phyloP scores from a whole-genome alignment of 192 early-diverging fungal species.

The Dimargaris cristalligena region DNA sequence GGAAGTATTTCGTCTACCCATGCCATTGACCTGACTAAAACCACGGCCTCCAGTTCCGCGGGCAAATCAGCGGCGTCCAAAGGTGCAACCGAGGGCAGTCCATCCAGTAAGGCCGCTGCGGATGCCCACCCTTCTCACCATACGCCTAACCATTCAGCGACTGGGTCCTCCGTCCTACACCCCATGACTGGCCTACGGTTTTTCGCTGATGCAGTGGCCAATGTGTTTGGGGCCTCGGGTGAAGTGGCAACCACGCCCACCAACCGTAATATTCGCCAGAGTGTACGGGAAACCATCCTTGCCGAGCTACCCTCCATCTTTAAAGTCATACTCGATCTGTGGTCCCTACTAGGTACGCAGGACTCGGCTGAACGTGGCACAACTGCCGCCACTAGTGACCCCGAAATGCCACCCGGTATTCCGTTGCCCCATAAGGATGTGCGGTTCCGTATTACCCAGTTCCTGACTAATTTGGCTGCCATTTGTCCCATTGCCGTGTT shows the following conservation, averaged over 20 bases:
- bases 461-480: not conserved
- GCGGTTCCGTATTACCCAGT: not conserved
- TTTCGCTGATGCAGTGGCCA: conserved; percentile 1
- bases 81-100: too few relatives aligned
- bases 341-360: too few relatives aligned
- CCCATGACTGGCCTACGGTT: conserved; percentile 2
- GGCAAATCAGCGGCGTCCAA: too few relatives aligned
- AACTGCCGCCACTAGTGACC: not conserved
- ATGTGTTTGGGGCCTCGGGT: not conserved
- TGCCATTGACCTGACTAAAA: too few relatives aligned
- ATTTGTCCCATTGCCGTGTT: not conserved
- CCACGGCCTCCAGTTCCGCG: too few relatives aligned
- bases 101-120: too few relatives aligned
- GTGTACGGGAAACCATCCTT: not conserved
- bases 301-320: conserved; percentile 7
- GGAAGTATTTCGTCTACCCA: not conserved
- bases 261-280: not conserved
- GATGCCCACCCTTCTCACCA: too few relatives aligned
- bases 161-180: too few relatives aligned
- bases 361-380: too few relatives aligned
- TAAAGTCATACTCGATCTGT: conserved; percentile 5
- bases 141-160: too few relatives aligned
- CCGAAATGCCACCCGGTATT: not conserved
- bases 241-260: not conserved
- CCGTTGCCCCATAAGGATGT: not conserved